Evolutionary conservation across 495 filamentous ascomycete species (phyloP).

Genomic region (Xylaria sp.): DNA sequence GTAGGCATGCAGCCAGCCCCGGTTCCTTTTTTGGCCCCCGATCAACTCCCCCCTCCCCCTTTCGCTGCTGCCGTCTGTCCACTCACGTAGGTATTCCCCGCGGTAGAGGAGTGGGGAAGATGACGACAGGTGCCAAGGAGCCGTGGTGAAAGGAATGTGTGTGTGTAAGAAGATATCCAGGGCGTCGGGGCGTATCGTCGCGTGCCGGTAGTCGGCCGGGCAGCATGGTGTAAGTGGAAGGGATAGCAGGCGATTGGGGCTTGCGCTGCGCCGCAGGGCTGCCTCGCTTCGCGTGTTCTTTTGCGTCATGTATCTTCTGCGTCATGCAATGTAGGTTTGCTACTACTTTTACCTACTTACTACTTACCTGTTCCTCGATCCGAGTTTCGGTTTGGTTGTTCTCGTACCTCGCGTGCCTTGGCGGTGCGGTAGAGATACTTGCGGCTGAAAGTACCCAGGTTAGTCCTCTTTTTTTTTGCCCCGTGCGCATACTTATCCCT

Average conservation of each 20-base stretch:
- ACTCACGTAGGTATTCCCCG: conserved; percentile 21
- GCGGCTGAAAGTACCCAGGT: conserved; percentile 25
- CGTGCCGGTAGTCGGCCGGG: conserved; percentile 14
- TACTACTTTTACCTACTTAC: too few species aligned
- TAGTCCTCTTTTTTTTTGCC: background rate
- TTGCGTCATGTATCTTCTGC: conserved; percentile 20
- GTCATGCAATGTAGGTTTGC: background rate
- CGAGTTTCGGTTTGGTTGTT: background rate
- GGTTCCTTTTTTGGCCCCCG: conserved; percentile 15
- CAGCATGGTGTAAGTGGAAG: background rate
- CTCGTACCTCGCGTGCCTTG: conserved; percentile 1
- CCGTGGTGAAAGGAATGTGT: background rate
- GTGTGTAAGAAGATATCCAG: background rate
- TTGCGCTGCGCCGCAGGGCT: conserved; percentile 18
- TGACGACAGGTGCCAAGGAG: conserved; percentile 4
- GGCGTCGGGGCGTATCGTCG: conserved; percentile 8
- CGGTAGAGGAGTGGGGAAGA: conserved; percentile 17
- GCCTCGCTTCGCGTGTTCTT: conserved; percentile 18
- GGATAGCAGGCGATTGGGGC: background rate
- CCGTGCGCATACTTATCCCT: background rate
- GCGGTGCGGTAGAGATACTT: background rate
- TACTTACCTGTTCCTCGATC: background rate
- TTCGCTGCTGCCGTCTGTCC: too few species aligned
- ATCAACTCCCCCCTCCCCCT: background rate
- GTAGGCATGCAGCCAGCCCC: background rate